These are phyloP conservation scores for Colletotrichum falcatum DNA, from an alignment of 2,329 filamentous ascomycete species.

Conservation along the genomic window DNA sequence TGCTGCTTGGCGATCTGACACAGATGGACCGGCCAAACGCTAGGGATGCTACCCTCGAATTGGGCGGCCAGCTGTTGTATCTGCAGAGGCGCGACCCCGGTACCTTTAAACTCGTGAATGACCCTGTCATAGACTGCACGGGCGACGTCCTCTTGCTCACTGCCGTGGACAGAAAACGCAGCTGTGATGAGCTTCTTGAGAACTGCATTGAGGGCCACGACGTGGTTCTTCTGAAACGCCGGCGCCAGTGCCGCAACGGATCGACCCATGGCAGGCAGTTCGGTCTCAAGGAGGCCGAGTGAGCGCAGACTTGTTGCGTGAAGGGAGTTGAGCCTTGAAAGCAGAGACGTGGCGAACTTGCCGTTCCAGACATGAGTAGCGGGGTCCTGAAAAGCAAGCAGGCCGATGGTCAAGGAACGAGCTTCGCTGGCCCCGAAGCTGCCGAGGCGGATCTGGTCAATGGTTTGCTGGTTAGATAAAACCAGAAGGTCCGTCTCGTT, in stretches of 20 bases:
- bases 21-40: constrained; percentile 53
- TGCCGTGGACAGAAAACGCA: constrained; percentile 55
- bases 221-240: constrained; percentile 62
- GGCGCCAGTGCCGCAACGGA: constrained; percentile 63
- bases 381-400: constrained; percentile 32
- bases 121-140: constrained; percentile 17
- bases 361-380: constrained; percentile 53
- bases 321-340: constrained; percentile 66
- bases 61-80: constrained; percentile 18
- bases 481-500: constrained; percentile 58
- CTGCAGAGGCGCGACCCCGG: constrained; percentile 7
- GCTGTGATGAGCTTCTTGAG: constrained; percentile 60
- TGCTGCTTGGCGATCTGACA: constrained; percentile 54
- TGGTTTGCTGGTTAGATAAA: constrained; percentile 60
- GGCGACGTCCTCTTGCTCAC: constrained; percentile 33
- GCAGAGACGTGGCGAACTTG: constrained; percentile 58
- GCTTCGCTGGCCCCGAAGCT: constrained; percentile 32
- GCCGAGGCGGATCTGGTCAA: constrained; percentile 56
- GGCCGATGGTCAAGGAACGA: constrained; percentile 29
- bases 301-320: constrained; percentile 68
- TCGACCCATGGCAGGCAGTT: constrained; percentile 71
- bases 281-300: constrained; percentile 72
- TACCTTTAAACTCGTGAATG: background rate
- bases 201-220: constrained; percentile 60
- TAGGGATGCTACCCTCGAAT: constrained; percentile 51